These are phyloP conservation scores for Hondaea fermentalgiana DNA, from an alignment of 108 stramenopile species.

Conservation along the genomic window DNA sequence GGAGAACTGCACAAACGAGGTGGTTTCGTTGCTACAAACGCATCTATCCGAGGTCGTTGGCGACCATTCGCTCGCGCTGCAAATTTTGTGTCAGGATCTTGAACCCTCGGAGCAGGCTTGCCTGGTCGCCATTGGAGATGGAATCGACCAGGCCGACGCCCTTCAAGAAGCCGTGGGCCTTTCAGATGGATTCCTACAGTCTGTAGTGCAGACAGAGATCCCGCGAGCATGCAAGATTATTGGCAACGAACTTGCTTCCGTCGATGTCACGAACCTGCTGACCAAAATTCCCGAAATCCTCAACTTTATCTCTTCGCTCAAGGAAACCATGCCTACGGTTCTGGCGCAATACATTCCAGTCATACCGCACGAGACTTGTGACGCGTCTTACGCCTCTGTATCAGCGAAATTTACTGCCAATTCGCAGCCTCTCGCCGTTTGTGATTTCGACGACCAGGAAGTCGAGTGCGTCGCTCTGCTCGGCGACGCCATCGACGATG, in stretches of 20 bases:
- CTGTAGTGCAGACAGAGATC: neutral
- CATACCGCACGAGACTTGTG: neutral
- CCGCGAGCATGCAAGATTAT: neutral
- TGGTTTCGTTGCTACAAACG: neutral
- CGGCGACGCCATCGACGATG: neutral
- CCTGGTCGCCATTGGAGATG: slow-evolving; percentile 2
- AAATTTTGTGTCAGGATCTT: neutral
- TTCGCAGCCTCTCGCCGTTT: neutral
- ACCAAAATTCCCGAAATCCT: neutral
- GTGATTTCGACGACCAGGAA: neutral
- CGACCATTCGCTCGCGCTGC: neutral
- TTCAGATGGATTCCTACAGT: neutral
- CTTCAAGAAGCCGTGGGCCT: neutral
- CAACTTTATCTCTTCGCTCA: neutral
- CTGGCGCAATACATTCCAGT: neutral
- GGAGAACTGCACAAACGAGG: neutral
- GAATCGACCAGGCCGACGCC: neutral
- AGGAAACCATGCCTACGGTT: neutral
- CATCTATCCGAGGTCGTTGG: neutral
- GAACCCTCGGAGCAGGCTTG: neutral
- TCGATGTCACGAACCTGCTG: neutral
- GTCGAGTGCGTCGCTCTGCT: neutral
- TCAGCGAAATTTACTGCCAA: neutral
- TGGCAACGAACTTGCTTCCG: neutral
- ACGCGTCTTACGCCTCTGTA: neutral